Conservation (phyloP, 2,329 filamentous ascomycete species). For the Fusarium cicatricum region DNA sequence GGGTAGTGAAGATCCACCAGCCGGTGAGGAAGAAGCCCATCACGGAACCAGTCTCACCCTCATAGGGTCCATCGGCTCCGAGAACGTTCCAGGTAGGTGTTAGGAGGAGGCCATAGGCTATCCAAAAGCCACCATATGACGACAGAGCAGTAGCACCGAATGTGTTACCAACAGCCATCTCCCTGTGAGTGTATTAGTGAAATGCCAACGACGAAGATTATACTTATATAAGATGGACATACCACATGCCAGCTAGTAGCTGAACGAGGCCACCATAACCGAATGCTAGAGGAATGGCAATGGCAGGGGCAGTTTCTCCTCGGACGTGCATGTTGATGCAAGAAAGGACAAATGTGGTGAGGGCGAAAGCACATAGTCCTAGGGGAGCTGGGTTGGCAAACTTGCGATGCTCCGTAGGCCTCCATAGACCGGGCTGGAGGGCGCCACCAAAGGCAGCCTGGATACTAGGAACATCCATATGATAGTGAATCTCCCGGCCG, state of each 20-base stretch:
- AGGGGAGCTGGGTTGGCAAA: conserved; percentile 83
- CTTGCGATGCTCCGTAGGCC: conserved; percentile 71
- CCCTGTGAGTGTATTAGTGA: conserved; percentile 59
- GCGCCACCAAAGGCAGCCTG: conserved; percentile 71
- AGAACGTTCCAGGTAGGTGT: conserved; percentile 72
- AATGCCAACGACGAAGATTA: not conserved
- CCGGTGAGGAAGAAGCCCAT: conserved; percentile 79
- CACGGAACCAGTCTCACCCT: conserved; percentile 58
- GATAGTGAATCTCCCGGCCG: conserved; percentile 35
- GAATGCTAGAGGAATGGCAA: conserved; percentile 74
- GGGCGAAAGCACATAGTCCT: conserved; percentile 79
- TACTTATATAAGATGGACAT: conserved; percentile 47
- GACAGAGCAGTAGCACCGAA: conserved; percentile 84
- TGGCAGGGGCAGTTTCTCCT: conserved; percentile 66
- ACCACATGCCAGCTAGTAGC: conserved; percentile 88
- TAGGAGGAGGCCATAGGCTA: conserved; percentile 75
- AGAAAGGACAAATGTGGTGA: conserved; percentile 84
- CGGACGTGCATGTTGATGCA: conserved; percentile 75
- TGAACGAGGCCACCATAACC: conserved; percentile 80
- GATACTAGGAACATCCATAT: conserved; percentile 38
- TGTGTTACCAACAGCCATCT: conserved; percentile 88
- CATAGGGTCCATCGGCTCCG: conserved; percentile 55
- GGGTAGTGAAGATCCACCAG: conserved; percentile 87
- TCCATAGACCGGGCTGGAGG: conserved; percentile 75
- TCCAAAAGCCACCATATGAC: conserved; percentile 87